Conservation (phyloP, 306 rosid genomes). For the Fragaria vesca region DNA sequence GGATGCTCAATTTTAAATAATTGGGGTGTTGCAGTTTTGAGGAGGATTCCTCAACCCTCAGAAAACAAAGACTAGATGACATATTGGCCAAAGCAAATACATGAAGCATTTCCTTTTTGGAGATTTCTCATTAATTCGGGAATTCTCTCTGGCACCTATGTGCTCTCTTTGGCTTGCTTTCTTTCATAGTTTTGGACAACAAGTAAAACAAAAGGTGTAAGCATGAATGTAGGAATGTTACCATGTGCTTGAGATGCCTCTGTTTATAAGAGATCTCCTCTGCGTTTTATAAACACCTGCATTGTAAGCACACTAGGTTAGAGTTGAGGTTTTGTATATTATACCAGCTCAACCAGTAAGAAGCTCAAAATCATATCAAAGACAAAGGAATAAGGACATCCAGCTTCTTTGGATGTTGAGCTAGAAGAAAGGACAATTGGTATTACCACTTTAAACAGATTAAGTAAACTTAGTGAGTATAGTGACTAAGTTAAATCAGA, state of each 20-base stretch:
- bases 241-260: constrained; percentile 53
- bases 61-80: constrained; percentile 58
- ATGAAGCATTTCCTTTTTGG: constrained; percentile 43
- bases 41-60: constrained; percentile 61
- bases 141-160: constrained; percentile 47
- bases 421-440: constrained; percentile 20
- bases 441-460: not conserved
- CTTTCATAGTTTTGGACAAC: constrained; percentile 23
- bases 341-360: constrained; percentile 7
- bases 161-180: constrained; percentile 21
- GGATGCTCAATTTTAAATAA: constrained; percentile 25
- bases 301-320: constrained; percentile 31
- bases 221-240: constrained; percentile 51
- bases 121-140: constrained; percentile 35
- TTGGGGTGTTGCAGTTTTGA: constrained; percentile 14
- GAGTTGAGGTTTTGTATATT: not conserved
- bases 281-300: not conserved
- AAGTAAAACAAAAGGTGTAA: constrained; percentile 36
- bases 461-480: not conserved
- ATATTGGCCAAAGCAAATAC: constrained; percentile 42
- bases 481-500: not conserved
- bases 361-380: constrained; percentile 41
- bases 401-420: constrained; percentile 46
- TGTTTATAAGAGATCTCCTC: constrained; percentile 18
- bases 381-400: constrained; percentile 43